Evolutionary conservation across 2,329 filamentous ascomycete genomes (phyloP), one percentile per base, ranked within the genome.

Genomic region (Colletotrichum falcatum): DNA sequence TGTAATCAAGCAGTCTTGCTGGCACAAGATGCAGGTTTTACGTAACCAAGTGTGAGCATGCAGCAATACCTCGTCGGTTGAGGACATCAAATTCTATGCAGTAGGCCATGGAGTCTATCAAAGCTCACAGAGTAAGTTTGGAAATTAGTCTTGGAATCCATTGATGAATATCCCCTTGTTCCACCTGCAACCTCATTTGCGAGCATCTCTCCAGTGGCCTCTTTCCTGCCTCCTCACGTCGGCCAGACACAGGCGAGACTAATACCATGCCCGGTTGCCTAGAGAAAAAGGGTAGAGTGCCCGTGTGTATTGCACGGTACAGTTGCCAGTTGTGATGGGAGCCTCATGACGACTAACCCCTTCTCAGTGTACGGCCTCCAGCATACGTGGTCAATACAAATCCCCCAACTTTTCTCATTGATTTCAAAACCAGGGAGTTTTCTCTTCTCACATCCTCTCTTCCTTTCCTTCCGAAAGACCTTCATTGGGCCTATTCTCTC

Each of bases 91-190:
- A 33, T 2, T 33, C 2, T n/a, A n/a, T 4, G 26, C 9, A 18
- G 7, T 51, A 28, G 6, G 9, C 3, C 3, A 33, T 20, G 4
- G 18, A 4, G 18, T 28, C 14, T 30, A 16, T 18, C 2, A 51
- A 9, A 11, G 14, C 28, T 2, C 2, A n/a, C 18, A n/a, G 5
- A 33, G 18, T 12, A 11, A 33, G 4, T 11, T n/a, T 3, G 0
- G 3, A n/a, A 54, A 1, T 2, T 33, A 12, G 23, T 14, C 18
- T 12, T 33, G 7, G 28, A n/a, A 5, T n/a, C 9, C 7, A 9
- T 33, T 33, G 28, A 8, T 33, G 28, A 5, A 16, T 28, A 5
- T 5, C 33, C 18, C 18, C 28, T 33, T 54, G 8, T 30, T 33
- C 11, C 26, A 16, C 8, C 28, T 14, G 18, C 49, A n/a, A 54